Base-by-base conservation (phyloP, 345 rosid species). In the Draba incana region DNA sequence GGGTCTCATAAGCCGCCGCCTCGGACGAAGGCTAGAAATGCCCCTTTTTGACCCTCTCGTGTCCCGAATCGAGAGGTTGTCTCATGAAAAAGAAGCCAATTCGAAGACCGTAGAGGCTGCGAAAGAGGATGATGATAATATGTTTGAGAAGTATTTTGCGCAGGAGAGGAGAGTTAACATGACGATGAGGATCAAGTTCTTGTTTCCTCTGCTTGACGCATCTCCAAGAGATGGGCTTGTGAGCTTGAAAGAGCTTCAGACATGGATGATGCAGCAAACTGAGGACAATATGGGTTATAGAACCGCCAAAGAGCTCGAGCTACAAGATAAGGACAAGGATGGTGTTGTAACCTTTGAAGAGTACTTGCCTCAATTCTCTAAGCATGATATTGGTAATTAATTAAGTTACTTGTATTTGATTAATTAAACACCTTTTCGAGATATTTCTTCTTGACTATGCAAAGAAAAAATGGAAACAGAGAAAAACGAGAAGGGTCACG, bases 141-240 rank as follows among this genome's bases (percentile, higher is more conserved):
- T 71, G 41, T 69, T 52, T 14, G 20, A 39, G 5, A 81, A 79
- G 51, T 80, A 81, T 71, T 77, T 83, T 11, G 24, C 60, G 1
- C 80, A 80, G 16, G 77, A 80, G 2, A 85, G 81, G 46, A 75
- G 24, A 54, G 59, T 91, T 24, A 88, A 91, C 75, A 72, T 80
- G 11, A 88, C 88, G 20, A 39, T 63, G 74, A 83, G 92, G 81
- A 67, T 91, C 71, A 57, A 78, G 42, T 45, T 78, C 59, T 57
- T 91, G 80, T 91, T 91, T 74, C 92, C 92, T 6, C 58, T 85
- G 62, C 37, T 88, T 3, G 92, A 86, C 71, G 66, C 56, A 2
- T 23, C 83, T 16, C 89, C 97, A 1, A 63, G 74, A 60, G 89
- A 86, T 63, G 89, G 82, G 59, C 39, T 14, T 5, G 65, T 86